These are phyloP conservation scores for Fraxinus anomala DNA, from an alignment of 257 asterid species.

Conservation along the genomic window DNA sequence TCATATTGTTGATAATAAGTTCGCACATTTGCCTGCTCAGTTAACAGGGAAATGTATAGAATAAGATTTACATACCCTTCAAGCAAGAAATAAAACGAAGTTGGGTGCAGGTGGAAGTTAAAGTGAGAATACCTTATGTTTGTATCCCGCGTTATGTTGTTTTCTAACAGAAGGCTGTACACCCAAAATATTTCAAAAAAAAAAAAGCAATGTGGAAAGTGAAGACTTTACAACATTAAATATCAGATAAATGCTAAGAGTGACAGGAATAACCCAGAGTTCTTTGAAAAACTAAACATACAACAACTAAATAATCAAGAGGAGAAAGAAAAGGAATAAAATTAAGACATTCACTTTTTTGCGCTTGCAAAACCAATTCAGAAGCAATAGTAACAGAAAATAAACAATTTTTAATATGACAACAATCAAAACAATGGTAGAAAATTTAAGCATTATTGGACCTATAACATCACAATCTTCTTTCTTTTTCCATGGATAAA, in stretches of 20 bases:
- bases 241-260: background rate
- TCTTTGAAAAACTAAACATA: background rate
- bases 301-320: background rate
- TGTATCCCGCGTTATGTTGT: constrained; percentile 94
- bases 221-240: background rate
- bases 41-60: constrained; percentile 15
- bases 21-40: constrained; percentile 85
- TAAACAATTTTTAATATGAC: background rate
- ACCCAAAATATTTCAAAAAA: constrained; percentile 16
- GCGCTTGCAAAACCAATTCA: background rate
- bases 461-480: constrained; percentile 1
- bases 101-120: background rate
- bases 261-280: background rate
- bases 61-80: background rate
- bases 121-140: constrained; percentile 74
- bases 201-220: background rate
- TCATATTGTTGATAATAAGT: constrained; percentile 89
- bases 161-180: constrained; percentile 95
- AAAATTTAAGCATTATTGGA: background rate
- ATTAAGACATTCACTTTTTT: background rate
- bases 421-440: background rate
- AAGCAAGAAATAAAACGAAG: background rate
- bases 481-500: background rate
- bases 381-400: constrained; percentile 7
- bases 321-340: background rate